Conservation (phyloP, 2,329 filamentous ascomycete genomes). For the Furcasterigmium furcatum region DNA sequence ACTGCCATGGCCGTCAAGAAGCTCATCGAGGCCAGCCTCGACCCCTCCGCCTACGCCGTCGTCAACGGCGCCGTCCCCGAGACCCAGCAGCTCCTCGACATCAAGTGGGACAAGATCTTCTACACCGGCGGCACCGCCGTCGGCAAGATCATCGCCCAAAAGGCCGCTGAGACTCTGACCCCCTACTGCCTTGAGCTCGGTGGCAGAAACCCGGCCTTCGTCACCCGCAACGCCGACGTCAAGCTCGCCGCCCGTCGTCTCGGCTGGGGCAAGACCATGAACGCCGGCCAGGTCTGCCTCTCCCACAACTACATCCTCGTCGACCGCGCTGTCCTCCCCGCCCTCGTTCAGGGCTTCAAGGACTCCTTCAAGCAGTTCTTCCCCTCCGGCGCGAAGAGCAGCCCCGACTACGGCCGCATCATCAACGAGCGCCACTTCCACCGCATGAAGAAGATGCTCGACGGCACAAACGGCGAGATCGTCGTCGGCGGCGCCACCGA, state of each 20-base stretch:
- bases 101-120: slow-evolving; percentile 98
- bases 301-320: slow-evolving; percentile 90
- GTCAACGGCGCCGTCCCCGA: slow-evolving; percentile 81
- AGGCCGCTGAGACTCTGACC: slow-evolving; percentile 84
- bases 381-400: slow-evolving; percentile 75
- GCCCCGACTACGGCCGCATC: slow-evolving; percentile 75
- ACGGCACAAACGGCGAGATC: slow-evolving; percentile 77
- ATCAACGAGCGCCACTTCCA: slow-evolving; percentile 77
- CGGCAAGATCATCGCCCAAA: slow-evolving; percentile 83
- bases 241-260: slow-evolving; percentile 78
- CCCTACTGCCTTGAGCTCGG: slow-evolving; percentile 89
- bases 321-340: slow-evolving; percentile 67
- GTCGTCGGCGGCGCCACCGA: slow-evolving; percentile 84
- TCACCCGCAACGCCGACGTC: slow-evolving; percentile 80
- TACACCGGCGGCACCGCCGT: slow-evolving; percentile 82
- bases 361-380: slow-evolving; percentile 73
- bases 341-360: slow-evolving; percentile 74
- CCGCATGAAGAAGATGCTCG: slow-evolving; percentile 88
- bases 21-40: slow-evolving; percentile 72
- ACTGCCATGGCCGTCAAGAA: slow-evolving; percentile 77
- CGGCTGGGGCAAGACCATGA: slow-evolving; percentile 83
- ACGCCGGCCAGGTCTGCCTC: slow-evolving; percentile 88
- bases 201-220: slow-evolving; percentile 85
- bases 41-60: slow-evolving; percentile 70
- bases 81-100: slow-evolving; percentile 75